Conservation (phyloP, 306 rosid species). For the Notholithocarpus densiflorus region DNA sequence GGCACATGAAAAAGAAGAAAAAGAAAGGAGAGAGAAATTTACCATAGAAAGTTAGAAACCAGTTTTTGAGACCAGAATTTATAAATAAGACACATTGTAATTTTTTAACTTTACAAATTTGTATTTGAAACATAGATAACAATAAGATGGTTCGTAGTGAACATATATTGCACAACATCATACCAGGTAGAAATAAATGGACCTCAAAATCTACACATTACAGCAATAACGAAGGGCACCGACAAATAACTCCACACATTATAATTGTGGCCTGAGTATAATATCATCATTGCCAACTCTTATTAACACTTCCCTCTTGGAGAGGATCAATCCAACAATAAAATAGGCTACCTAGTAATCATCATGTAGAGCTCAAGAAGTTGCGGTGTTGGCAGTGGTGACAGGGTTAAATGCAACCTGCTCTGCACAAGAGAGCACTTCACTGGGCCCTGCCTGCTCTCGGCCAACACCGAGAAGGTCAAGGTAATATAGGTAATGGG, state of each 20-base stretch:
- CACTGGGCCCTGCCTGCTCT: conserved; percentile 70
- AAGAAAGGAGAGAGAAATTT: neutral
- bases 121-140: conserved; percentile 10
- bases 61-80: neutral
- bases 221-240: conserved; percentile 1
- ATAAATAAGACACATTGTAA: neutral
- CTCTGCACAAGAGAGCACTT: conserved; percentile 65
- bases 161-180: conserved; percentile 13
- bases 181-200: conserved; percentile 12
- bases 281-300: conserved; percentile 32
- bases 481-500: conserved; percentile 76
- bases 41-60: neutral
- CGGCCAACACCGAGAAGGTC: conserved; percentile 76
- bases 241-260: conserved; percentile 1
- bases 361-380: conserved; percentile 47
- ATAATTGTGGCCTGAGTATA: conserved; percentile 9
- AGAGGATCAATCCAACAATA: conserved; percentile 33
- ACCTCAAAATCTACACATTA: conserved; percentile 15
- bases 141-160: conserved; percentile 1
- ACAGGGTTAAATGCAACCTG: conserved; percentile 76
- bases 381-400: conserved; percentile 26
- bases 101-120: conserved; percentile 7
- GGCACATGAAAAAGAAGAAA: neutral
- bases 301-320: conserved; percentile 35
- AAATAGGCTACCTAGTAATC: conserved; percentile 27